These are phyloP conservation scores for Pichia manshurica DNA, from an alignment of 805 yeast species.

Conservation along the genomic window DNA sequence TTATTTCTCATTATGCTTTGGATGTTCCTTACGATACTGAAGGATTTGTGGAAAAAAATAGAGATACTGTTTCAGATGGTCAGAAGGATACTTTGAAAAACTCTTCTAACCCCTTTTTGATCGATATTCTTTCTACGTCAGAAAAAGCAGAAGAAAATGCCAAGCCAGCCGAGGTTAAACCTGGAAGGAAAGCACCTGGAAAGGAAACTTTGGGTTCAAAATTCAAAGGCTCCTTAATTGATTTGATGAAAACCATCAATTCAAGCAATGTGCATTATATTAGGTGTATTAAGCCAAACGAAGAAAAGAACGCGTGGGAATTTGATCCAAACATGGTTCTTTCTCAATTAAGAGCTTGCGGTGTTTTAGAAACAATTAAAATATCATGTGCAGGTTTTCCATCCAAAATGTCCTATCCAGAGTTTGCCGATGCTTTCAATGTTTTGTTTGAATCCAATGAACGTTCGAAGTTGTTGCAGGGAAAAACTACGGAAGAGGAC, in stretches of 20 bases:
- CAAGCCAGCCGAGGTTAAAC: constrained; percentile 30
- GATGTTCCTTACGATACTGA: constrained; percentile 89
- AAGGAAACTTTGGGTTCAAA: constrained; percentile 95
- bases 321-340: constrained; percentile 93
- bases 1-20: constrained; percentile 89
- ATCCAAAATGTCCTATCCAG: constrained; percentile 90
- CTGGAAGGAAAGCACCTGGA: constrained; percentile 38
- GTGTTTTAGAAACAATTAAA: constrained; percentile 94
- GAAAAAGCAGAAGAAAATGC: constrained; percentile 46
- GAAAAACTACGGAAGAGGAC: constrained; percentile 48
- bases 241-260: constrained; percentile 86
- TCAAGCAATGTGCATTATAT: constrained; percentile 95
- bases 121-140: constrained; percentile 56
- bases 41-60: constrained; percentile 93
- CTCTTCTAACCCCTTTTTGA: constrained; percentile 60
- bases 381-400: constrained; percentile 99
- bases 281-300: constrained; percentile 96
- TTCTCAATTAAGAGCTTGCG: constrained; percentile 94
- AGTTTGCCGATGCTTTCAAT: constrained; percentile 85
- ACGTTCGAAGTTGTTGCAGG: constrained; percentile 58
- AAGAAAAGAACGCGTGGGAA: constrained; percentile 90
- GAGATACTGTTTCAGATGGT: constrained; percentile 97
- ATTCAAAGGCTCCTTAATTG: constrained; percentile 87
- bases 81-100: constrained; percentile 78
- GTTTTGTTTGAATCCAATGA: constrained; percentile 67